Evolutionary conservation across 495 filamentous ascomycete genomes (phyloP).

Genomic region (Cenococcum geophilum): DNA sequence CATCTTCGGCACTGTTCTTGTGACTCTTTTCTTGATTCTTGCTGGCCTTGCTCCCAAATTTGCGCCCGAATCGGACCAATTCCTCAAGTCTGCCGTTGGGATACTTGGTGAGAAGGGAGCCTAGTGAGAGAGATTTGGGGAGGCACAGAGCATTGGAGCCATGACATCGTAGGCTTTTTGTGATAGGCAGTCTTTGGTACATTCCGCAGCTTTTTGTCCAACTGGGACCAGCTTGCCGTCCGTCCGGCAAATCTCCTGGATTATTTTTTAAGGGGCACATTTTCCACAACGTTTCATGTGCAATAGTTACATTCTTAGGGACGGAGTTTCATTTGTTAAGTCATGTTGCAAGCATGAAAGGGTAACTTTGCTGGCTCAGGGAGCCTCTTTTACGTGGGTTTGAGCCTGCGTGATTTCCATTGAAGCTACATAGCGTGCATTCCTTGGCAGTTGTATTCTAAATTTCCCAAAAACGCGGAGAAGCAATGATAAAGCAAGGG

Average conservation of each 20-base stretch:
- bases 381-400: neutral
- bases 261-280: neutral
- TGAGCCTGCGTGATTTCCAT: neutral
- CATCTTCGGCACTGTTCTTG: conserved; percentile 55
- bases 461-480: neutral
- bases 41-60: conserved; percentile 42
- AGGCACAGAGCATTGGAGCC: neutral
- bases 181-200: neutral
- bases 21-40: conserved; percentile 64
- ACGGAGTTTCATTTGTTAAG: neutral
- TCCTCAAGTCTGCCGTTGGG: conserved; percentile 14
- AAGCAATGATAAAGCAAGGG: conserved; percentile 6
- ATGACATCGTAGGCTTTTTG: neutral
- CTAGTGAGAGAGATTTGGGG: neutral
- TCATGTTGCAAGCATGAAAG: neutral
- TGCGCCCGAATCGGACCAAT: conserved; percentile 19
- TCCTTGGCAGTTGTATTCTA: conserved; percentile 1
- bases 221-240: neutral
- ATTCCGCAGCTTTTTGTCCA: neutral
- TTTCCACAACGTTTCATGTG: neutral
- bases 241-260: neutral
- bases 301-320: neutral
- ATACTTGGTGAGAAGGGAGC: conserved; percentile 16
- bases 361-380: neutral
- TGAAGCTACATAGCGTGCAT: neutral